Conservation (phyloP, 805 yeast genomes). For the Hanseniaspora vineae region DNA sequence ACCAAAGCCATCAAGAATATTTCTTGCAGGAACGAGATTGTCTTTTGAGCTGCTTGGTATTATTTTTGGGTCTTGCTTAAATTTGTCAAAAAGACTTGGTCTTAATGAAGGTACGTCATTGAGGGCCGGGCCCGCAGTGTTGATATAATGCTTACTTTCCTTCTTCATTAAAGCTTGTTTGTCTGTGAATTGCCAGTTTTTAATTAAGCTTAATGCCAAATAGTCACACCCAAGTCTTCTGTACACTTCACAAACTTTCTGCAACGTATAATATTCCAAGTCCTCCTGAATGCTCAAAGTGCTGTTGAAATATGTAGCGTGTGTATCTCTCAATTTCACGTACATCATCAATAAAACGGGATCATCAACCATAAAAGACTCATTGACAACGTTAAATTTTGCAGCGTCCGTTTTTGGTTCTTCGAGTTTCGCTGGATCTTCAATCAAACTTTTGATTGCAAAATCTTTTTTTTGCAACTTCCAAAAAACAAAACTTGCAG, state of each 20-base stretch:
- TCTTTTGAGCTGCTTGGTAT: not conserved
- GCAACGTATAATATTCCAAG: constrained; percentile 47
- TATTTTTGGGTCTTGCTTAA: constrained; percentile 2
- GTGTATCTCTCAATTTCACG: constrained; percentile 41
- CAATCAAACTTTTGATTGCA: constrained; percentile 54
- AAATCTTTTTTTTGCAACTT: constrained; percentile 34
- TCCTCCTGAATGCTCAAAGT: constrained; percentile 29
- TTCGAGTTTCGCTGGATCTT: constrained; percentile 30
- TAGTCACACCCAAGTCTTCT: constrained; percentile 87
- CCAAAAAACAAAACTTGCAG: constrained; percentile 71
- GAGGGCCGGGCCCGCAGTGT: no score
- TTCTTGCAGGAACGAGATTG: not conserved
- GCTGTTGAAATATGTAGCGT: constrained; percentile 36
- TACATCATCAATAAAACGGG: constrained; percentile 68
- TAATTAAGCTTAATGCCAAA: constrained; percentile 47
- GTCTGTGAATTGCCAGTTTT: constrained; percentile 51
- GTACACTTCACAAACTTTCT: constrained; percentile 54
- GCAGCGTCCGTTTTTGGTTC: constrained; percentile 21
- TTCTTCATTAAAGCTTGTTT: constrained; percentile 3
- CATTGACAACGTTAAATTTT: constrained; percentile 20
- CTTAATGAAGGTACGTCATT: constrained; percentile 6
- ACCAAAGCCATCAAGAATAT: not conserved
- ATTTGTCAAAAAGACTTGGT: constrained; percentile 20
- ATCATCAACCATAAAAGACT: constrained; percentile 53
- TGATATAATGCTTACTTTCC: not conserved